Evolutionary conservation across 176 grass and related monocot species (phyloP).

Genomic region (Elymus sibiricus): DNA sequence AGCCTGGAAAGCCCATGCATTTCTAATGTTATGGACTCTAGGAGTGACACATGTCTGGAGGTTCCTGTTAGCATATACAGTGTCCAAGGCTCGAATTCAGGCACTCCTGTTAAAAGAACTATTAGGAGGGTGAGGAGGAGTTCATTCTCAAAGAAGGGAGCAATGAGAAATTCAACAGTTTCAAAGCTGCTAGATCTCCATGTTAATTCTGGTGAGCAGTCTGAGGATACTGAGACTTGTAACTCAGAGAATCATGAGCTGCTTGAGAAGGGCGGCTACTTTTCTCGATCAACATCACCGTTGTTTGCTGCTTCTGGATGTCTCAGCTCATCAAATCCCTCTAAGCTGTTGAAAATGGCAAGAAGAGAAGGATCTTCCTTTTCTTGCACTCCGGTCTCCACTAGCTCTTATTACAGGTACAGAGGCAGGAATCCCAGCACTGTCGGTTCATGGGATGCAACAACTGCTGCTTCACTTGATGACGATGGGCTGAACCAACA

Average conservation of each 20-base stretch:
- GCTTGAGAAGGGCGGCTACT: slow-evolving; percentile 44
- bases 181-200: slow-evolving; percentile 53
- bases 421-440: slow-evolving; percentile 62
- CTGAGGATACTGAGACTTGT: slow-evolving; percentile 72
- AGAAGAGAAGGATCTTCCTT: slow-evolving; percentile 81
- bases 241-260: slow-evolving; percentile 55
- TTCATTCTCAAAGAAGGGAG: slow-evolving; percentile 51
- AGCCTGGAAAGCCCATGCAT: slow-evolving; percentile 57
- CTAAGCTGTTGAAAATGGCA: slow-evolving; percentile 65
- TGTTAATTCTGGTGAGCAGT: slow-evolving; percentile 71
- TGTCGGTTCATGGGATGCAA: slow-evolving; percentile 65
- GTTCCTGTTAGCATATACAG: slow-evolving; percentile 68
- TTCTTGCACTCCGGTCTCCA: slow-evolving; percentile 90
- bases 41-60: slow-evolving; percentile 58
- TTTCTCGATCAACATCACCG: slow-evolving; percentile 72
- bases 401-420: slow-evolving; percentile 79
- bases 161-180: slow-evolving; percentile 49
- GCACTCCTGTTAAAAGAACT: slow-evolving; percentile 60
- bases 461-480: slow-evolving; percentile 79
- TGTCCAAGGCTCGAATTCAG: slow-evolving; percentile 53
- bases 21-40: slow-evolving; percentile 61
- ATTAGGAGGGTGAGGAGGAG: slow-evolving; percentile 74
- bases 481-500: slow-evolving; percentile 67
- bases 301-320: slow-evolving; percentile 79
- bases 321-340: slow-evolving; percentile 73